phyloP scores from a whole-genome alignment of 2,329 filamentous ascomycete species.

The Blumeriella jaapii region DNA sequence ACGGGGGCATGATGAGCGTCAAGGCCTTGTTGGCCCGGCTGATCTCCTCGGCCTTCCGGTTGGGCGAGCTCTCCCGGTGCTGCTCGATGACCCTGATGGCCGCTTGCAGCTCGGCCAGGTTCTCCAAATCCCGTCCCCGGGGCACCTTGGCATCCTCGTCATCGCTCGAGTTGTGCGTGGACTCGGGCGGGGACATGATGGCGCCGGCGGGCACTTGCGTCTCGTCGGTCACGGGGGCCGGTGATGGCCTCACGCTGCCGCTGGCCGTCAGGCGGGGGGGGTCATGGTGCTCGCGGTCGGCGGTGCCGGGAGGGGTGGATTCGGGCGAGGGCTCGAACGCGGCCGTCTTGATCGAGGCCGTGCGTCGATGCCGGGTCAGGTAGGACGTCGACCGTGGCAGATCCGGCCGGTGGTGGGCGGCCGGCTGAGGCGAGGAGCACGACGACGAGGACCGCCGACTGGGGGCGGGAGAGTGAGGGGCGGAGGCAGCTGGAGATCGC shows the following conservation, averaged over 20 bases:
- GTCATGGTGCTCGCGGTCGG: constrained; percentile 21
- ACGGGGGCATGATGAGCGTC: constrained; percentile 28
- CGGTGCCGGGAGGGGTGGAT: constrained; percentile 20
- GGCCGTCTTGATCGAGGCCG: constrained; percentile 34
- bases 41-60: constrained; percentile 20
- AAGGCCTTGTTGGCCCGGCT: constrained; percentile 19
- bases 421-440: constrained; percentile 32
- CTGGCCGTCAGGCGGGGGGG: constrained; percentile 29
- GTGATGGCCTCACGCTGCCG: constrained; percentile 67
- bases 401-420: constrained; percentile 33
- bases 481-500: constrained; percentile 49
- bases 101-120: constrained; percentile 55
- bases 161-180: constrained; percentile 68
- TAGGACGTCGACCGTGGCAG: constrained; percentile 57
- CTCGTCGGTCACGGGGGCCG: constrained; percentile 64
- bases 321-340: constrained; percentile 24
- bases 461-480: constrained; percentile 41
- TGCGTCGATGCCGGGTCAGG: constrained; percentile 50
- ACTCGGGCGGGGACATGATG: constrained; percentile 86
- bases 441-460: constrained; percentile 45
- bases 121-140: constrained; percentile 22
- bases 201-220: constrained; percentile 69
- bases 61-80: constrained; percentile 47
- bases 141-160: constrained; percentile 50
- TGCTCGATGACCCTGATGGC: constrained; percentile 73